Evolutionary conservation across 768 basidiomycete genomes (phyloP).

Genomic region (Lentinula sp.): DNA sequence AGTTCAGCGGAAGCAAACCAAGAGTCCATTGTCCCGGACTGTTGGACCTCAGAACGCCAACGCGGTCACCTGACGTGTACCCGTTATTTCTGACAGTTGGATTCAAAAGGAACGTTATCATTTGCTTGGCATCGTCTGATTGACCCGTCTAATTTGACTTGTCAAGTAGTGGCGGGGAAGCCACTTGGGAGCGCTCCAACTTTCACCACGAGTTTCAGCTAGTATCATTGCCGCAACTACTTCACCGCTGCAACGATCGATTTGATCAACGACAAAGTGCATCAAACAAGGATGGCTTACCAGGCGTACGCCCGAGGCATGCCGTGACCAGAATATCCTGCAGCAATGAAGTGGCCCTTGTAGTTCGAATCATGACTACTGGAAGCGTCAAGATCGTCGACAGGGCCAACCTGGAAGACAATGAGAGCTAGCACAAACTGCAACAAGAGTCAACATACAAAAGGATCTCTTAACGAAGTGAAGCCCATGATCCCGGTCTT

Average conservation of each 20-base stretch:
- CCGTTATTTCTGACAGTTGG: no score
- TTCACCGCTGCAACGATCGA: slow-evolving; percentile 43
- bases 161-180: slow-evolving; percentile 50
- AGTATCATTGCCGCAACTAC: slow-evolving; percentile 53
- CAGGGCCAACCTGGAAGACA: slow-evolving; percentile 53
- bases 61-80: no score
- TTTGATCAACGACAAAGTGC: neutral
- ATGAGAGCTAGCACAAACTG: neutral
- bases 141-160: neutral
- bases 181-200: slow-evolving; percentile 56
- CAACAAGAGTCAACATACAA: slow-evolving; percentile 38
- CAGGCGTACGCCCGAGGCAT: slow-evolving; percentile 75
- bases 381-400: slow-evolving; percentile 25
- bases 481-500: slow-evolving; percentile 85
- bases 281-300: slow-evolving; percentile 26
- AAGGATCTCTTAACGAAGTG: slow-evolving; percentile 55
- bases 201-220: slow-evolving; percentile 34
- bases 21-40: no score
- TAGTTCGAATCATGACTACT: slow-evolving; percentile 19
- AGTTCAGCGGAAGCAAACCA: no score
- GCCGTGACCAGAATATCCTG: slow-evolving; percentile 73
- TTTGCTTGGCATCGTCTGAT: neutral
- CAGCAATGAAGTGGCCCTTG: slow-evolving; percentile 63
- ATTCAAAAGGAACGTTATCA: neutral
- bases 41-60: no score